Evolutionary conservation across 768 basidiomycete genomes (phyloP), one percentile per base, ranked within the genome.

Genomic region (Roridomyces roridus): DNA sequence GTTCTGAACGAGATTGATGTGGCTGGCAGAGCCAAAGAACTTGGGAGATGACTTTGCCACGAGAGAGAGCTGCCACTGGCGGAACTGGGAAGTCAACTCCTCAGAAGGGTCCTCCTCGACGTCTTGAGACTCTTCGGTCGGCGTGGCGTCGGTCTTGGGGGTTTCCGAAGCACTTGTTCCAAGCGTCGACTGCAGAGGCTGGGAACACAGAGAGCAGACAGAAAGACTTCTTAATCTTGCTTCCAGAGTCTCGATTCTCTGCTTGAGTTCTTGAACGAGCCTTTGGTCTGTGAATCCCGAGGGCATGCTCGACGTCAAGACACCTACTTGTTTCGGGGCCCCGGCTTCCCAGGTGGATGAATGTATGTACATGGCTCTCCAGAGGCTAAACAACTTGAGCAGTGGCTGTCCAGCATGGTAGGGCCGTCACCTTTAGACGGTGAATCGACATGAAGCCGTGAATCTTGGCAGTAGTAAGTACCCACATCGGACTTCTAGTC

Each of bases 191-290:
- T 52, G 51, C 21, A 52, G 18, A 14, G 51, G 51, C 18, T 28
- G 51, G 0, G 42, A 15, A 25, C 51, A 52, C 28, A 44, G 31
- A 7, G 51, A 44, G 14, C 51, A 52, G 4, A 45, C 24, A 5
- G 51, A 51, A 5, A 50, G 21, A 25, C 41, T 23, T 5, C 17
- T 28, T 37, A 52, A 20, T 26, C 36, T 52, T 1, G 31, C 42
- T 52, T 51, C 25, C 40, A 51, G 15, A 5, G n/a, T 12, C 14
- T 21, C 37, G 17, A 18, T 34, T 51, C 23, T 68, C 74, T 29
- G 60, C 73, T 7, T 78, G 80, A 53, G 44, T 15, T 46, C 18
- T 31, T 31, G 29, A 14, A 31, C 29, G 29, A 31, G 29, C 29
- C 29, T 31, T 31, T 31, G 29, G 29, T 31, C 29, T 31, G 29